phyloP scores from a whole-genome alignment of 1,284 basidiomycete species.

The Sutorius eximius region DNA sequence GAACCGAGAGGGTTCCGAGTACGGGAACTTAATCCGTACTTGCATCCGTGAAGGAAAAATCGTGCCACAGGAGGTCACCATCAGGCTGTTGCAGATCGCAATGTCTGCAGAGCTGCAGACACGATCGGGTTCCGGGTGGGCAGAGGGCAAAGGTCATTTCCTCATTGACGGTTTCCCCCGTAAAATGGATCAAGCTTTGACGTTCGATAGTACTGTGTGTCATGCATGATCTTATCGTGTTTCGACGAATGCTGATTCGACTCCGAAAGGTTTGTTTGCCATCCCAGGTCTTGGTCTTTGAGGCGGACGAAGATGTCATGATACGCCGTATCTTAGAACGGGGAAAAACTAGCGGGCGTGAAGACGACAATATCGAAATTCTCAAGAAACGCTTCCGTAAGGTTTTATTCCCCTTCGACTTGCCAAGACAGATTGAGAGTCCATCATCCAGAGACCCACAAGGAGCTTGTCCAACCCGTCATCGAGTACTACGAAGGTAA shows the following conservation, averaged over 20 bases:
- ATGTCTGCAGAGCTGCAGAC: conserved; percentile 70
- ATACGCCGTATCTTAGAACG: conserved; percentile 83
- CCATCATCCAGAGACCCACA: conserved; percentile 72
- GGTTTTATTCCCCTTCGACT: conserved; percentile 31
- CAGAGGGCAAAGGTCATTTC: conserved; percentile 79
- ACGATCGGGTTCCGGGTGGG: conserved; percentile 60
- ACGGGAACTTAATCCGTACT: conserved; percentile 84
- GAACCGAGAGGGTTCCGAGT: conserved; percentile 80
- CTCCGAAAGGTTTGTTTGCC: conserved; percentile 68
- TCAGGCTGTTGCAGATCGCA: conserved; percentile 93
- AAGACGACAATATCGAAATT: conserved; percentile 93
- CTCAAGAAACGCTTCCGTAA: conserved; percentile 95
- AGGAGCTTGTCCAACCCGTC: conserved; percentile 94
- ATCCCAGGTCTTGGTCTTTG: conserved; percentile 83
- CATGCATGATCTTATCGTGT: background rate
- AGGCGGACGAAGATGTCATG: conserved; percentile 87
- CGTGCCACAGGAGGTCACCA: conserved; percentile 96
- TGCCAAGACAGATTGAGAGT: conserved; percentile 1
- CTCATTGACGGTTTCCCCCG: conserved; percentile 97
- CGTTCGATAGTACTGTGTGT: conserved; percentile 87
- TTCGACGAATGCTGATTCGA: background rate
- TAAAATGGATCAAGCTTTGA: conserved; percentile 91
- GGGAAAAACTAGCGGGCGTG: conserved; percentile 91
- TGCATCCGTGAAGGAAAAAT: conserved; percentile 94
- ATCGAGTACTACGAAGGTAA: conserved; percentile 79